These are phyloP conservation scores for Cercospora citrullina DNA, from an alignment of 2,329 filamentous ascomycete species.

Conservation along the genomic window DNA sequence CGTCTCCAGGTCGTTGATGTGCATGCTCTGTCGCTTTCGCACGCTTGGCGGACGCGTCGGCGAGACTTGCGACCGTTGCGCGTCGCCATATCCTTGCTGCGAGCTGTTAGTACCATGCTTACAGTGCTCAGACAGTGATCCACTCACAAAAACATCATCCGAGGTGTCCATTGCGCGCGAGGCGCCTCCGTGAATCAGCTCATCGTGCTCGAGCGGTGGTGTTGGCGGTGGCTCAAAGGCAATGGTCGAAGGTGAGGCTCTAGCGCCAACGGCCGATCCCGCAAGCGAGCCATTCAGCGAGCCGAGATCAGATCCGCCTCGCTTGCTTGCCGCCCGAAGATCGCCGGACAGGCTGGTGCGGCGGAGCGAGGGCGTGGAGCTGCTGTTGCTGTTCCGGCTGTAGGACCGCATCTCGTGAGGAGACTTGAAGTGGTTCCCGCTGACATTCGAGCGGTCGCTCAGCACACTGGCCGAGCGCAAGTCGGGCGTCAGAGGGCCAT, in stretches of 20 bases:
- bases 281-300: constrained; percentile 22
- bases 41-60: constrained; percentile 93
- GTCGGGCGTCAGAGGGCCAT: constrained; percentile 32
- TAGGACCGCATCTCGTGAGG: constrained; percentile 59
- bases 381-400: constrained; percentile 59
- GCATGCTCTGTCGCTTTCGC: constrained; percentile 96
- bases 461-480: constrained; percentile 44
- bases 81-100: constrained; percentile 92
- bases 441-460: constrained; percentile 48
- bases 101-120: constrained; percentile 16
- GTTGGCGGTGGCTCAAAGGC: constrained; percentile 47
- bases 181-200: constrained; percentile 84
- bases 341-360: constrained; percentile 73
- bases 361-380: constrained; percentile 68
- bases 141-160: constrained; percentile 90
- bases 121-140: constrained; percentile 47
- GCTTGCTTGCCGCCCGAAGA: constrained; percentile 65
- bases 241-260: constrained; percentile 41
- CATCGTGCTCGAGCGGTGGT: constrained; percentile 63
- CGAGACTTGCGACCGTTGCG: constrained; percentile 81
- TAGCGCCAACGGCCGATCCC: constrained; percentile 42
- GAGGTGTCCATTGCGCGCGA: constrained; percentile 74
- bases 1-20: constrained; percentile 83
- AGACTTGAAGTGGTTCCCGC: constrained; percentile 43
- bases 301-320: constrained; percentile 45